These are phyloP conservation scores for Eucalyptus marginata DNA, from an alignment of 345 rosid genomes.

Conservation along the genomic window DNA sequence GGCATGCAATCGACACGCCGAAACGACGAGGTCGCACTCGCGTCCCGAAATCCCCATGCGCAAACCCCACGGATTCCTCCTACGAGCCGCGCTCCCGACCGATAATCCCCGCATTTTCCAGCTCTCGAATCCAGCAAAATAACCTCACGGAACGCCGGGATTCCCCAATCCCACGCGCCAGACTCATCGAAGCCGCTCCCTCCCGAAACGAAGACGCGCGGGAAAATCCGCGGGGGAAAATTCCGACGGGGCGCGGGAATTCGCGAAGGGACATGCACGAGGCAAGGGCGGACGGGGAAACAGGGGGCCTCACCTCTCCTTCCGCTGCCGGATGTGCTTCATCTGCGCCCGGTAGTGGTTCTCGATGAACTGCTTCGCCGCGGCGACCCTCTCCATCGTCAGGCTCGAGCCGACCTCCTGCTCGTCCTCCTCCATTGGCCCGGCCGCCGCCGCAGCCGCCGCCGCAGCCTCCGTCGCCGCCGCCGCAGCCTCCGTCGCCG, in stretches of 20 bases:
- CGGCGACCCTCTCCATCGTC: conserved; percentile 80
- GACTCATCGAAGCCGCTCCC: background rate
- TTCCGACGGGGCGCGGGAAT: background rate
- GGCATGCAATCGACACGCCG: background rate
- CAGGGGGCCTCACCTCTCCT: conserved; percentile 32
- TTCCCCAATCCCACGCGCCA: background rate
- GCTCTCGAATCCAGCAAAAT: background rate
- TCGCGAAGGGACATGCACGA: background rate
- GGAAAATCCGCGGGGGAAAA: too few relatives aligned
- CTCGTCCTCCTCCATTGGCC: conserved; percentile 31
- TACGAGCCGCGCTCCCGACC: background rate
- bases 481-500: background rate
- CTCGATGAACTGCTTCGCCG: conserved; percentile 91
- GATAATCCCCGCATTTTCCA: background rate
- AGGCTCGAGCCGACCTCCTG: conserved; percentile 41
- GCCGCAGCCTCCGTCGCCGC: background rate
- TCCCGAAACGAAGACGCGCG: background rate
- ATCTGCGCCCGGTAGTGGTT: conserved; percentile 74
- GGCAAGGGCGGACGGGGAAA: background rate
- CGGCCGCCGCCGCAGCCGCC: conserved; percentile 7
- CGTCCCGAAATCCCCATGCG: background rate
- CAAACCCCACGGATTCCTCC: background rate
- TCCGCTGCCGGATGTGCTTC: conserved; percentile 77
- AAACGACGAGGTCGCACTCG: background rate
- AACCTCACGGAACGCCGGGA: background rate